Conservation (phyloP, 202 grass and related monocot species). For the Eragrostis tef region DNA sequence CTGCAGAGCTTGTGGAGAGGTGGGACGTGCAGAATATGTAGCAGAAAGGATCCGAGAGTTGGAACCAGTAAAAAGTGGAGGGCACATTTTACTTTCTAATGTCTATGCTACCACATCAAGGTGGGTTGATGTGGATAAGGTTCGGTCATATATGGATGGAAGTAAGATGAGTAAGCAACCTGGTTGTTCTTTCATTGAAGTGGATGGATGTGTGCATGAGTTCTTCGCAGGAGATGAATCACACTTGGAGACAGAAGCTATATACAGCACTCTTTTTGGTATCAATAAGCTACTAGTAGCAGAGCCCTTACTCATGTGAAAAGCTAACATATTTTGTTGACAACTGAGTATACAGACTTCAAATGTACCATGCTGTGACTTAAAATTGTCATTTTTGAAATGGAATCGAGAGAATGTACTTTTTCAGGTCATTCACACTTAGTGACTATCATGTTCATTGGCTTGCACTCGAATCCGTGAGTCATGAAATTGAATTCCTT, state of each 20-base stretch:
- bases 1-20: slow-evolving; percentile 61
- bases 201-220: slow-evolving; percentile 73
- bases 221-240: slow-evolving; percentile 72
- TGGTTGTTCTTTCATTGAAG: slow-evolving; percentile 90
- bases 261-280: slow-evolving; percentile 63
- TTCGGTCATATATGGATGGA: slow-evolving; percentile 57
- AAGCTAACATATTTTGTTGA: slow-evolving; percentile 23
- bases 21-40: slow-evolving; percentile 70
- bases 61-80: slow-evolving; percentile 59
- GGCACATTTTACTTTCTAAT: slow-evolving; percentile 90
- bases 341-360: slow-evolving; percentile 26
- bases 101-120: slow-evolving; percentile 80
- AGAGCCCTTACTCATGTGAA: slow-evolving; percentile 53
- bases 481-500: background rate
- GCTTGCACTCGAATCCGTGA: background rate
- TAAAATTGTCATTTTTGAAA: slow-evolving; percentile 22
- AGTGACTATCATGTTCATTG: background rate
- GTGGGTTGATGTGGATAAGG: slow-evolving; percentile 74
- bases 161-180: slow-evolving; percentile 69
- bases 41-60: slow-evolving; percentile 70
- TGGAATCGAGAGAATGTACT: slow-evolving; percentile 4
- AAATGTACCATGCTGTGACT: slow-evolving; percentile 28
- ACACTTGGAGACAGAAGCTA: slow-evolving; percentile 63
- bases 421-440: slow-evolving; percentile 38
- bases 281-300: slow-evolving; percentile 56